Evolutionary conservation across 441 rosid genomes (phyloP).

Genomic region (Isatis lusitanica): DNA sequence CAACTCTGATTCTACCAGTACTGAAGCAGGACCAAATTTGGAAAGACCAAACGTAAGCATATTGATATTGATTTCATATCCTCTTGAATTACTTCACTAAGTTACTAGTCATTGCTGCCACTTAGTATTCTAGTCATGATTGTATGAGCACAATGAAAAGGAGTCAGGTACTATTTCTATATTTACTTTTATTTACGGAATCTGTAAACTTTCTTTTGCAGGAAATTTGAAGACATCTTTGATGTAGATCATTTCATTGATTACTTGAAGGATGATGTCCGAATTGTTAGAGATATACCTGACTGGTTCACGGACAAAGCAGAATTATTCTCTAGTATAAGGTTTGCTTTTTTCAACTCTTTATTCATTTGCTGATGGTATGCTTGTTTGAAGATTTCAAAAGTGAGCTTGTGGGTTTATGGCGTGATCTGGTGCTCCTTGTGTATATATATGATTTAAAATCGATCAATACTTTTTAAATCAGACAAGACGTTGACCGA

Average conservation of each 20-base stretch:
- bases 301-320: conserved; percentile 95
- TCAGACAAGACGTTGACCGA: conserved; percentile 1
- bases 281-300: conserved; percentile 91
- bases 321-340: conserved; percentile 87
- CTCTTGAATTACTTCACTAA: background rate
- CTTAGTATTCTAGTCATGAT: background rate
- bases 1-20: conserved; percentile 94
- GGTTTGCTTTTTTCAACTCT: conserved; percentile 45
- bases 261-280: conserved; percentile 87
- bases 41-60: conserved; percentile 95
- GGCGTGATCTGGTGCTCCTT: background rate
- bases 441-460: conserved; percentile 2
- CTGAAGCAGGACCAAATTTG: conserved; percentile 99
- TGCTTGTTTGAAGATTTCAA: conserved; percentile 13
- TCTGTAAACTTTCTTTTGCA: conserved; percentile 39
- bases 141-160: background rate
- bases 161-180: background rate
- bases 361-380: background rate
- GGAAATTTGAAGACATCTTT: conserved; percentile 94
- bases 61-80: background rate
- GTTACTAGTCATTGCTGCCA: background rate
- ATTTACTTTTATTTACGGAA: background rate
- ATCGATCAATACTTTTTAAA: background rate
- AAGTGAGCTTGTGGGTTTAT: conserved; percentile 8
- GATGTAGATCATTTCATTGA: conserved; percentile 96